phyloP scores from a whole-genome alignment of 768 basidiomycete genomes.

The Albatrellus ellisii region DNA sequence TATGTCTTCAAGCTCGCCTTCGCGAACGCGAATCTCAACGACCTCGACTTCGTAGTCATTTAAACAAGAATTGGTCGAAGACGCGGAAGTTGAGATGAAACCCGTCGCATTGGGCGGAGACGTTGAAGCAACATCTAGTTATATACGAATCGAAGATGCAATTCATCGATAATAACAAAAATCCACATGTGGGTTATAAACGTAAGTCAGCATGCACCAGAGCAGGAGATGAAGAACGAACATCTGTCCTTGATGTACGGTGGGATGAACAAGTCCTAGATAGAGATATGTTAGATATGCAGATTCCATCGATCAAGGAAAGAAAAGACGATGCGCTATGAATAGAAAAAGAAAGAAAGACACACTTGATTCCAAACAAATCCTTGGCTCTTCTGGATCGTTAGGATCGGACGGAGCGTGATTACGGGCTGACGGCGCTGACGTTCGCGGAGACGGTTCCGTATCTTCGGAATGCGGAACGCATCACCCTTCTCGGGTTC shows the following conservation, averaged over 20 bases:
- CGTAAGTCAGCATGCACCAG: no score
- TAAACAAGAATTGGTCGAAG: conserved; percentile 45
- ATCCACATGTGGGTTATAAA: no score
- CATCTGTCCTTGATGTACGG: conserved; percentile 87
- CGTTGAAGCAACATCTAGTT: conserved; percentile 65
- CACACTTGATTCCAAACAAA: conserved; percentile 87
- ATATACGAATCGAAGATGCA: conserved; percentile 12
- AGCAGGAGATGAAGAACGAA: conserved; percentile 28
- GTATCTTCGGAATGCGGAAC: conserved; percentile 32
- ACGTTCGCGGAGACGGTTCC: conserved; percentile 21
- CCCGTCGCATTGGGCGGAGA: conserved; percentile 62
- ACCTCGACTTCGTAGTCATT: conserved; percentile 79
- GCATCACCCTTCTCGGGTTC: conserved; percentile 35
- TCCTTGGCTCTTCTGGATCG: conserved; percentile 77
- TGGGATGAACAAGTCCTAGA: conserved; percentile 73
- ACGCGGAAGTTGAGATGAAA: conserved; percentile 54
- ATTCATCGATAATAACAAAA: no score
- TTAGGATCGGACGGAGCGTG: conserved; percentile 69
- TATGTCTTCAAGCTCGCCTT: conserved; percentile 65
- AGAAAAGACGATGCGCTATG: background rate
- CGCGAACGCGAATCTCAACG: conserved; percentile 74
- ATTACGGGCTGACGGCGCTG: conserved; percentile 43
- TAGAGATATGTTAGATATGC: no score
- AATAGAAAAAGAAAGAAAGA: background rate
- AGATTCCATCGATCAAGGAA: no score